These are phyloP conservation scores for Annulohypoxylon bovei DNA, from an alignment of 495 filamentous ascomycete species.

Conservation along the genomic window DNA sequence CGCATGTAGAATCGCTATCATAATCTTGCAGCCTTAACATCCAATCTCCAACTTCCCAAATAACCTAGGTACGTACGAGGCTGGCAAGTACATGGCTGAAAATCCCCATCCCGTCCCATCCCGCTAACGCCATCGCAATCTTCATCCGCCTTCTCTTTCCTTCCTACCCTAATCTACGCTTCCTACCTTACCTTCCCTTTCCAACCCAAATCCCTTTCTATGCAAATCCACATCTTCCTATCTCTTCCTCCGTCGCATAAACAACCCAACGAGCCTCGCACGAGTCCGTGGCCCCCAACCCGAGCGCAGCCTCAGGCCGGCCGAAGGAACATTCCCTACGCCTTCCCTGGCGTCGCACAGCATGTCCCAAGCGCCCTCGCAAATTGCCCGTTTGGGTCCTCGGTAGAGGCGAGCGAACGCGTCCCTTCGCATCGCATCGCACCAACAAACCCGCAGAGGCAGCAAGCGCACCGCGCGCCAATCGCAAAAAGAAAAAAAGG, in stretches of 20 bases:
- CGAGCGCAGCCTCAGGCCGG: not conserved
- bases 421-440: not conserved
- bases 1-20: too few species aligned
- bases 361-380: not conserved
- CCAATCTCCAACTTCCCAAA: not conserved
- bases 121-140: not conserved
- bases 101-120: not conserved
- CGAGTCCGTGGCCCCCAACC: not conserved
- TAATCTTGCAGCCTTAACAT: not conserved
- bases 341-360: conserved; percentile 12
- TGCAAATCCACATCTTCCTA: not conserved
- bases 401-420: not conserved
- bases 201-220: not conserved
- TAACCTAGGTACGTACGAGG: not conserved
- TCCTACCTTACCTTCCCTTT: not conserved
- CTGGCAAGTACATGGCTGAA: not conserved
- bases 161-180: not conserved
- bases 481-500: not conserved
- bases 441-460: not conserved
- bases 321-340: not conserved
- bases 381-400: not conserved
- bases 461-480: not conserved
- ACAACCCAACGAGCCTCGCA: not conserved
- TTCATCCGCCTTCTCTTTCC: not conserved
- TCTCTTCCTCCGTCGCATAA: not conserved